A percentile compares a stretch with the other conserved stretches of the same genome.
phyloP scores from a whole-genome alignment of 192 early-diverging fungal species.

The Piromyces sp. region DNA sequence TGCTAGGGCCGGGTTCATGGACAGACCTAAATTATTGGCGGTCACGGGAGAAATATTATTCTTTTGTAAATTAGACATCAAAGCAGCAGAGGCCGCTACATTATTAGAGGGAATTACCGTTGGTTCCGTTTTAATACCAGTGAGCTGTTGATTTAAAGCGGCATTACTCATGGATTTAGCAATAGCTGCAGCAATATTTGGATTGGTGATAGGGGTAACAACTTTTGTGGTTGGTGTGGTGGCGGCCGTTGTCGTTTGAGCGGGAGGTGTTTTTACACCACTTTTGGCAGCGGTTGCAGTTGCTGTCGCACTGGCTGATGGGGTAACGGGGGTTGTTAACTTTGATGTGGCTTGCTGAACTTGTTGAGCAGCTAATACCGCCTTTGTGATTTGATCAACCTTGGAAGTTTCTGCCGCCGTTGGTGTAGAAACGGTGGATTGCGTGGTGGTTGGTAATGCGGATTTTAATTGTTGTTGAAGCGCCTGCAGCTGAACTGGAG shows the following conservation, averaged over 20 bases:
- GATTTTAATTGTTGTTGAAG: no score
- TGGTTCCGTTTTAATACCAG: neutral
- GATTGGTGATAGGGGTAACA: neutral
- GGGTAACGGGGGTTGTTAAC: no score
- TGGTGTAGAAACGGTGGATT: neutral
- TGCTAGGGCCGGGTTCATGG: neutral
- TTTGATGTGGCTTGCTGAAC: no score
- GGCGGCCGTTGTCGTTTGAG: neutral
- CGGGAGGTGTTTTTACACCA: no score
- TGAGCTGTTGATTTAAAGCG: neutral
- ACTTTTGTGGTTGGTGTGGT: neutral
- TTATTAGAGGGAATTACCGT: neutral
- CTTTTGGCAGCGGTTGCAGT: no score
- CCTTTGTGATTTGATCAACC: no score
- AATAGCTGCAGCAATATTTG: neutral
- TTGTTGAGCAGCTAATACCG: no score
- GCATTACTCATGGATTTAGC: neutral
- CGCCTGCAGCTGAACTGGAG: no score
- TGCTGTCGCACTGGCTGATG: no score
- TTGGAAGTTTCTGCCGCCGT: neutral
- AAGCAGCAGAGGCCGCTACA: neutral
- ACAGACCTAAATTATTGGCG: neutral
- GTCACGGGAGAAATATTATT: no score
- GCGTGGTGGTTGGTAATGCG: no score
- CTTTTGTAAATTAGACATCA: neutral